These are phyloP conservation scores for Citrullus colocynthis DNA, from an alignment of 306 rosid species.

Conservation along the genomic window DNA sequence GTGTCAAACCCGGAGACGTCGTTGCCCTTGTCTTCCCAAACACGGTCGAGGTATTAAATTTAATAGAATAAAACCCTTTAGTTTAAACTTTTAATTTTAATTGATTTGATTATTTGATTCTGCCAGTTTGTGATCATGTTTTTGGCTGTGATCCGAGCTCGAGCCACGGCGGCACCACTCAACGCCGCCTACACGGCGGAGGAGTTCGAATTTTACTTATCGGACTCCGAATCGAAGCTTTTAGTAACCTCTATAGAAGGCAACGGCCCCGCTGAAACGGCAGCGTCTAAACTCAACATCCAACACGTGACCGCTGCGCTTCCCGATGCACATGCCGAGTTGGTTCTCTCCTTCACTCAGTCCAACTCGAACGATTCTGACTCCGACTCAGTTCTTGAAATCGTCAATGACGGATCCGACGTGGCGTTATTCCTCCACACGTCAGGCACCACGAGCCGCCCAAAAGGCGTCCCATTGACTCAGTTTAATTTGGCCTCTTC, in stretches of 20 bases:
- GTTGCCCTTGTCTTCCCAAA: slow-evolving; percentile 55
- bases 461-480: slow-evolving; percentile 57
- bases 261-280: slow-evolving; percentile 28
- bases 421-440: slow-evolving; percentile 62
- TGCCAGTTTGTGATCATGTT: slow-evolving; percentile 45
- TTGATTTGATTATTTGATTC: not conserved
- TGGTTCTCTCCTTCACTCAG: slow-evolving; percentile 14
- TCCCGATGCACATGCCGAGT: slow-evolving; percentile 8
- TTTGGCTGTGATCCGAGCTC: slow-evolving; percentile 39
- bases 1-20: slow-evolving; percentile 40
- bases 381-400: not conserved
- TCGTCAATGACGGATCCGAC: slow-evolving; percentile 31
- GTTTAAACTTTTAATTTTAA: not conserved
- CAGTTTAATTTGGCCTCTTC: slow-evolving; percentile 42
- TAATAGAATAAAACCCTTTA: not conserved
- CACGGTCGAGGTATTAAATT: slow-evolving; percentile 33
- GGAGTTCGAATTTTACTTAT: slow-evolving; percentile 49
- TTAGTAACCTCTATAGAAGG: slow-evolving; percentile 45
- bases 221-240: slow-evolving; percentile 48
- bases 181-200: slow-evolving; percentile 48
- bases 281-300: slow-evolving; percentile 41
- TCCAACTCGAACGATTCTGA: not conserved
- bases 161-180: slow-evolving; percentile 61
- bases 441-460: slow-evolving; percentile 65
- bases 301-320: slow-evolving; percentile 23